Percentiles rank a stretch among this genome's conserved stretches.
Conservation (phyloP, 805 yeast species). For the Isabelozyma gotoi region DNA sequence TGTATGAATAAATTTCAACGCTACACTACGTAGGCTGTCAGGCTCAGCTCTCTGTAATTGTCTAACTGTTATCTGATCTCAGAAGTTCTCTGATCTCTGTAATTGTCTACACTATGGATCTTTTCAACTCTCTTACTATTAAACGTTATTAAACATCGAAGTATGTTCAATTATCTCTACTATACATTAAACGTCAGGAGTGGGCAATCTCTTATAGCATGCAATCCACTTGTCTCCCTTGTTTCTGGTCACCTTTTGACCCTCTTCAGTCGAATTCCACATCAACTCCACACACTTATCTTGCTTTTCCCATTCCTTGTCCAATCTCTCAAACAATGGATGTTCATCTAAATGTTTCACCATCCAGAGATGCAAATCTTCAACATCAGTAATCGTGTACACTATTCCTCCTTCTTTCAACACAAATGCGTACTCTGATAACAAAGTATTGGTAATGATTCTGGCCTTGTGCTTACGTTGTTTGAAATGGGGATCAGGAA, state of each 20-base stretch:
- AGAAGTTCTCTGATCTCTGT: no score
- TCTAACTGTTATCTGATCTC: no score
- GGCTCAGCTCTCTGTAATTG: no score
- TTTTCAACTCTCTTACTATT: no score
- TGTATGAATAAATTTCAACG: not conserved
- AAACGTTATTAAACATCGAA: no score
- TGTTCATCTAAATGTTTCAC: conserved; percentile 85
- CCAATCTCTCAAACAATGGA: conserved; percentile 83
- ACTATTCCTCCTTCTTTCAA: conserved; percentile 82
- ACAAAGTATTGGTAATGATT: conserved; percentile 84
- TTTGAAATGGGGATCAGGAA: conserved; percentile 99
- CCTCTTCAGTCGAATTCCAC: conserved; percentile 96
- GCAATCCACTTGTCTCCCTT: conserved; percentile 86
- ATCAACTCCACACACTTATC: conserved; percentile 85
- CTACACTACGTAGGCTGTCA: no score
- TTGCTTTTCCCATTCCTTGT: conserved; percentile 71
- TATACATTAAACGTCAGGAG: conserved; percentile 40
- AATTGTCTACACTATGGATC: no score
- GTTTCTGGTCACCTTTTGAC: conserved; percentile 92
- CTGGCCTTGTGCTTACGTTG: conserved; percentile 97
- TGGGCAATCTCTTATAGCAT: conserved; percentile 74
- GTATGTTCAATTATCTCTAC: no score
- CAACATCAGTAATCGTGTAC: conserved; percentile 94
- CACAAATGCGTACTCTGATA: conserved; percentile 90
- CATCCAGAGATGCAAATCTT: conserved; percentile 96